phyloP scores from a whole-genome alignment of 1,284 basidiomycete species.

The Malassezia sp. region DNA sequence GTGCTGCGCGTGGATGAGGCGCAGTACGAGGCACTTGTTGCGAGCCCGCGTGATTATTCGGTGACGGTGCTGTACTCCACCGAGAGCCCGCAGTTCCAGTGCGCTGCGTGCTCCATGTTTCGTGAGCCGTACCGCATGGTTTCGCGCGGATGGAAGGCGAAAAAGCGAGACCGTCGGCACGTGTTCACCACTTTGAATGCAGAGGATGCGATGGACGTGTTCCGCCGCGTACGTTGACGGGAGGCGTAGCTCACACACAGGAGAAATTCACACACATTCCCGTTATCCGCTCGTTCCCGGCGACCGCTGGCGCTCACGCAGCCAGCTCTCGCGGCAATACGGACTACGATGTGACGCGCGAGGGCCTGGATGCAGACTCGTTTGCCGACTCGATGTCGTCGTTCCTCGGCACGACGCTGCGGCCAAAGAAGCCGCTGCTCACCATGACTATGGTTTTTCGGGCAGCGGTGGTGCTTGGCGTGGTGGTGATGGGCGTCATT shows the following conservation, averaged over 20 bases:
- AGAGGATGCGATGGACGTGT: constrained; percentile 2
- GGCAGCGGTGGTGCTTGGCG: constrained; percentile 8
- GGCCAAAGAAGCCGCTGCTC: constrained; percentile 14
- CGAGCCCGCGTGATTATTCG: constrained; percentile 10
- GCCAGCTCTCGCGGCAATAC: too few relatives aligned
- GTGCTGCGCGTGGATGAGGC: constrained; percentile 5
- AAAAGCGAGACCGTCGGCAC: neutral
- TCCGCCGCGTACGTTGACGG: constrained; percentile 8
- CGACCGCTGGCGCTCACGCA: too few relatives aligned
- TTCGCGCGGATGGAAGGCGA: constrained; percentile 6
- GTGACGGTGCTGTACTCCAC: constrained; percentile 12
- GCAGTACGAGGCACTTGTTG: constrained; percentile 1
- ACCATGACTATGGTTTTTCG: constrained; percentile 13
- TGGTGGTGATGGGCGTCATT: constrained; percentile 9
- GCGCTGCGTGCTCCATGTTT: constrained; percentile 11
- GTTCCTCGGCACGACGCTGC: constrained; percentile 20
- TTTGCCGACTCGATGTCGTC: constrained; percentile 3
- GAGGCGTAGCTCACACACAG: neutral
- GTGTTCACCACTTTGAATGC: constrained; percentile 11
- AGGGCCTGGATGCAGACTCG: constrained; percentile 7
- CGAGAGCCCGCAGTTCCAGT: neutral
- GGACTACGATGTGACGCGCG: constrained; percentile 4
- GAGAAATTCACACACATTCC: constrained; percentile 6
- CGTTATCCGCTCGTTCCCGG: neutral
- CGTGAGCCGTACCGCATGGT: constrained; percentile 6